Conservation (phyloP, 176 grass and related monocot genomes). For the Musa itinerans region DNA sequence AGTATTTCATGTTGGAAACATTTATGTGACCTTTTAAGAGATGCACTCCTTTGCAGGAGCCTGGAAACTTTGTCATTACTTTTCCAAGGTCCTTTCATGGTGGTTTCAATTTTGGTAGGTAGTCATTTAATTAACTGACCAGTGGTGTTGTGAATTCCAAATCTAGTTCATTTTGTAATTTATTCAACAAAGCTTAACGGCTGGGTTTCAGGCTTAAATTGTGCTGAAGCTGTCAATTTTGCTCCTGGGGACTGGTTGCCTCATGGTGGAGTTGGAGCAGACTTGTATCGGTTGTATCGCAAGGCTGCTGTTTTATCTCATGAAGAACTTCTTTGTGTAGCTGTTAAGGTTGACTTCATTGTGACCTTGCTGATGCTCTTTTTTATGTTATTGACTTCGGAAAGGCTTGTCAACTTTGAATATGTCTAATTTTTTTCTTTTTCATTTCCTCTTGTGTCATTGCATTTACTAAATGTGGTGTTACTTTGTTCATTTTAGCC, state of each 20-base stretch:
- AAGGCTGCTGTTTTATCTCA: constrained; percentile 82
- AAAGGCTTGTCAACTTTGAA: too few relatives aligned
- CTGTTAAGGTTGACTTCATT: constrained; percentile 39
- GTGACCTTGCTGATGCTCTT: neutral
- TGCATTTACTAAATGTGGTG: too few relatives aligned
- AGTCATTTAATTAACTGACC: constrained; percentile 1
- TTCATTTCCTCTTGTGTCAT: too few relatives aligned
- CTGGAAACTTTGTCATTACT: constrained; percentile 95
- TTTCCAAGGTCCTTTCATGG: constrained; percentile 95
- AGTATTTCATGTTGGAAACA: neutral
- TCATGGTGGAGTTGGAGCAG: constrained; percentile 78
- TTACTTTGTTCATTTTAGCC: too few relatives aligned
- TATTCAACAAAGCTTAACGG: neutral
- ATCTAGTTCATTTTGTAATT: constrained; percentile 9
- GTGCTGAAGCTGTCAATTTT: constrained; percentile 95
- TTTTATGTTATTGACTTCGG: neutral
- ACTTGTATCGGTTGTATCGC: constrained; percentile 64
- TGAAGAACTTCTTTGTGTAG: constrained; percentile 78
- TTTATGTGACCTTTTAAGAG: constrained; percentile 12
- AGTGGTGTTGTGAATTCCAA: neutral
- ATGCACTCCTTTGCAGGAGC: constrained; percentile 45
- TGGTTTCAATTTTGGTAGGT: constrained; percentile 91
- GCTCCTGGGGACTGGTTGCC: constrained; percentile 90
- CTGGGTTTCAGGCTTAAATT: constrained; percentile 66
- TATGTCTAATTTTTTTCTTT: too few relatives aligned